Conservation (phyloP, 768 basidiomycete species). For the Russula dissimulans region DNA sequence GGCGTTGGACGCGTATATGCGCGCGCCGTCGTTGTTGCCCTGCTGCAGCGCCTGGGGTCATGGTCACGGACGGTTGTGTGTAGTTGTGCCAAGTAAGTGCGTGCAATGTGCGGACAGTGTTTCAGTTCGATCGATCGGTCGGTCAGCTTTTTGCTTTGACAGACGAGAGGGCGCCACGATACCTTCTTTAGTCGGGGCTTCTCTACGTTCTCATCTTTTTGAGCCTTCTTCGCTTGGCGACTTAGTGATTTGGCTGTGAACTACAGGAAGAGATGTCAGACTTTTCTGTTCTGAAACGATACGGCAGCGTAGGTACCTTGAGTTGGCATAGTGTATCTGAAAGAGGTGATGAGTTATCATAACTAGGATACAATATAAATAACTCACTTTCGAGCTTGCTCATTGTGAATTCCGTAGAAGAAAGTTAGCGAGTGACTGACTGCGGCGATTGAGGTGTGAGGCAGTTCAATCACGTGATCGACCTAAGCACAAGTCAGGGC, state of each 20-base stretch:
- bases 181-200: constrained; percentile 93
- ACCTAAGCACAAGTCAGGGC: too few species aligned
- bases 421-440: neutral
- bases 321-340: constrained; percentile 97
- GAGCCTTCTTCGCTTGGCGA: constrained; percentile 93
- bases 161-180: constrained; percentile 10
- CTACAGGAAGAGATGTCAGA: constrained; percentile 32
- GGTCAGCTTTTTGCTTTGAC: neutral
- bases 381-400: constrained; percentile 84
- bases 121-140: too few species aligned
- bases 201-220: constrained; percentile 89
- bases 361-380: neutral
- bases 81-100: too few species aligned
- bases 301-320: constrained; percentile 48
- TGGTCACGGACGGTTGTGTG: too few species aligned
- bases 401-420: constrained; percentile 33
- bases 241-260: constrained; percentile 96
- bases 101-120: neutral
- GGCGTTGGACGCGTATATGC: constrained; percentile 96
- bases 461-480: neutral
- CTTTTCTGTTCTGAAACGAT: too few species aligned
- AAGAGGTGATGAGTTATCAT: constrained; percentile 26
- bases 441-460: neutral
- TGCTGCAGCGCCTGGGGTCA: constrained; percentile 77
- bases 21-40: constrained; percentile 92